Evolutionary conservation across 345 rosid species (phyloP), one percentile per base, ranked within the genome.

Genomic region (Ceriops decandra): DNA sequence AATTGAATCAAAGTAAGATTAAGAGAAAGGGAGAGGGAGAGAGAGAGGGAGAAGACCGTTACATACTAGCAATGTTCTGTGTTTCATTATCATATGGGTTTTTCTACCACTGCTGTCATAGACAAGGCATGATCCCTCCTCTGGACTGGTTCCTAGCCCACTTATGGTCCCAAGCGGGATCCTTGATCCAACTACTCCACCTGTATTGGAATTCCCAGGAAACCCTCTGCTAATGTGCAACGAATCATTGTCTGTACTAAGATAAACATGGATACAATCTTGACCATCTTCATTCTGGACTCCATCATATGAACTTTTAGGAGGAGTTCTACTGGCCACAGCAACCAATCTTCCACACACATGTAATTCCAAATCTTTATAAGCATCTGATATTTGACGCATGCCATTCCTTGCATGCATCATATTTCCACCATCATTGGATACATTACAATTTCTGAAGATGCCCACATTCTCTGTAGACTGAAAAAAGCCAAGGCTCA

Each of bases 61-160:
- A 86, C 92, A 75, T 74, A 92, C 98, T 95, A 93, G 82, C 72
- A 91, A 82, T 63, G 97, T 91, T 76, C 98, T 88, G 70, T 91
- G 96, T 79, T 90, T 93, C 91, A 89, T 82, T 74, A 89, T 72
- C 78, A 83, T 87, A 72, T 93, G 98, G 68, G 96, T 89, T 86
- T 89, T 91, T 52, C 70, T 81, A 72, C 97, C 97, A 68, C 60
- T 75, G 51, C 79, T 85, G 74, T 88, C 82, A 74, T 85, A 86
- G 61, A 93, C 91, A 86, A 82, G 80, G 76, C 97, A 91, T 35
- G 95, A 86, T 21, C 90, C 92, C 79, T 89, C 97, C 59, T 93
- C 92, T 21, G 90, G 79, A 68, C 79, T 82, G 67, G 89, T 87
- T 63, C 92, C 86, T 64, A 93, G 79, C 68, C 98, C 96, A 60